Conservation (phyloP, 331 rosid species). For the Erythrophleum ivorense region DNA sequence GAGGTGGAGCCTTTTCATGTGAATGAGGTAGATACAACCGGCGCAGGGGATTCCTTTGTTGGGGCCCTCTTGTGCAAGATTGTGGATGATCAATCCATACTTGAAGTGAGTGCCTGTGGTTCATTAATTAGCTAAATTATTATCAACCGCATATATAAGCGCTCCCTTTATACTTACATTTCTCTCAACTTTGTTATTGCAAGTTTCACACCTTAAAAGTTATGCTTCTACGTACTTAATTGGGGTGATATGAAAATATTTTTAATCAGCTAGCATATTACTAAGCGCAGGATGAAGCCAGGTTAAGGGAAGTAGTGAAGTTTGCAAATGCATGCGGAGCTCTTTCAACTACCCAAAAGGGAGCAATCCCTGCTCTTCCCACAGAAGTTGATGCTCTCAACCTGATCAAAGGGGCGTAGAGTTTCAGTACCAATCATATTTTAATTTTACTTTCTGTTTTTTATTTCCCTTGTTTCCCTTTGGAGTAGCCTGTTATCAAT, state of each 20-base stretch:
- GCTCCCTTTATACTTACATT: conserved; percentile 40
- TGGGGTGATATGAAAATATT: neutral
- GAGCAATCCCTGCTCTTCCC: conserved; percentile 94
- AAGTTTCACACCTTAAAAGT: no score
- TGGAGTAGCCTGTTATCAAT: conserved; percentile 30
- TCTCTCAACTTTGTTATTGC: neutral
- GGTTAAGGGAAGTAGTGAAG: conserved; percentile 65
- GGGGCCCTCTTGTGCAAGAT: conserved; percentile 80
- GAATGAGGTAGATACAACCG: conserved; percentile 83
- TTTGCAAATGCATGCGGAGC: conserved; percentile 99
- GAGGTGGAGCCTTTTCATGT: conserved; percentile 75
- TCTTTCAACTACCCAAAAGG: conserved; percentile 88
- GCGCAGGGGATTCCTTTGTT: conserved; percentile 91
- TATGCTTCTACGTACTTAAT: no score
- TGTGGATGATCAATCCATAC: conserved; percentile 86
- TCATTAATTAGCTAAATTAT: neutral
- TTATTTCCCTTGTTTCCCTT: neutral
- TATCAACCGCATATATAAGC: conserved; percentile 48
- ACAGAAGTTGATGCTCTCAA: conserved; percentile 62
- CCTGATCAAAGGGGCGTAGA: conserved; percentile 57
- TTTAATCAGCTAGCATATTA: neutral
- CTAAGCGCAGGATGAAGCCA: conserved; percentile 72
- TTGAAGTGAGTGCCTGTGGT: conserved; percentile 71
- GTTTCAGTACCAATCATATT: neutral
- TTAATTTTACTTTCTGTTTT: neutral